phyloP scores from a whole-genome alignment of 2,329 filamentous ascomycete species.

The Tolypocladium ophioglossoides region DNA sequence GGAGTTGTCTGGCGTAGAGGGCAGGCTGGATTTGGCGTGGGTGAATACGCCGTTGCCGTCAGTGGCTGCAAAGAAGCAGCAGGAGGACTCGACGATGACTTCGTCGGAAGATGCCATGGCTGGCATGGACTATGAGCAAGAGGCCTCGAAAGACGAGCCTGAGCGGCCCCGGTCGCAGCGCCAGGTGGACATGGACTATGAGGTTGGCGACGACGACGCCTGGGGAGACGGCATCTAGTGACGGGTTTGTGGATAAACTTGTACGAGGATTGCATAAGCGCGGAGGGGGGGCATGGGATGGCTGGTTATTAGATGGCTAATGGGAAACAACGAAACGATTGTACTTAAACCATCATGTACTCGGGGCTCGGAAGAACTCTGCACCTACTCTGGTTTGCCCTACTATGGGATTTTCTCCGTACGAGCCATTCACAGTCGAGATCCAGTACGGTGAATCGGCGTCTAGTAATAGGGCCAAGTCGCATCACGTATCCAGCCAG shows the following conservation, averaged over 20 bases:
- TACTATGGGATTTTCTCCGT: neutral
- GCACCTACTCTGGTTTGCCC: neutral
- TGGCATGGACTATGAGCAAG: constrained; percentile 11
- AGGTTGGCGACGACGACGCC: constrained; percentile 39
- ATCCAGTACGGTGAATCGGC: neutral
- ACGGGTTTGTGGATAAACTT: neutral
- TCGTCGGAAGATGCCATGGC: constrained; percentile 15
- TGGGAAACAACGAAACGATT: neutral
- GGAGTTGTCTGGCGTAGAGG: constrained; percentile 50
- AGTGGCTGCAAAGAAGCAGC: constrained; percentile 6
- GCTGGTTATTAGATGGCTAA: no score
- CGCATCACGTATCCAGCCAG: neutral
- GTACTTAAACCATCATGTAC: no score
- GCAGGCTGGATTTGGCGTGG: constrained; percentile 58
- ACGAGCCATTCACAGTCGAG: neutral
- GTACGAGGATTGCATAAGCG: neutral
- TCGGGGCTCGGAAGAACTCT: no score
- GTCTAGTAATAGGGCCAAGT: neutral
- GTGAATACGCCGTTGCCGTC: constrained; percentile 21
- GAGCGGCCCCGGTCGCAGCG: constrained; percentile 14
- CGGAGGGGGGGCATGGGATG: neutral
- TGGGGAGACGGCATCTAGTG: constrained; percentile 21
- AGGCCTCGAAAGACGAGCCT: constrained; percentile 8
- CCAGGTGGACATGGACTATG: constrained; percentile 39
- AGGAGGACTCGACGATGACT: neutral